Percentiles rank a stretch among this genome's conserved stretches.
phyloP scores from a whole-genome alignment of 805 yeast species.

The Tetrapisispora arboricola region DNA sequence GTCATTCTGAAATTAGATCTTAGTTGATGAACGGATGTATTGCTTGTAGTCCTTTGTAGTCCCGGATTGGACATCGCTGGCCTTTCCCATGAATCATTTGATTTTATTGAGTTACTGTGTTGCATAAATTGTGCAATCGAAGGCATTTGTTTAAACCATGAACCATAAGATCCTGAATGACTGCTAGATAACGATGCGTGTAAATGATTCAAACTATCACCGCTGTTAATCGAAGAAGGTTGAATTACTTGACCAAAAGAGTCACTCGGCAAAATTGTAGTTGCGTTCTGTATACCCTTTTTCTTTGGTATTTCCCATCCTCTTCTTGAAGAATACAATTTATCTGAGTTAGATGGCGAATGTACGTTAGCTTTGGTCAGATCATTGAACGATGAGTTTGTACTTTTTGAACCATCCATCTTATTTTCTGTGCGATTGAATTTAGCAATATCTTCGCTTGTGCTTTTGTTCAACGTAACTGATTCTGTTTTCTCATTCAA shows the following conservation, averaged over 20 bases:
- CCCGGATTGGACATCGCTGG: neutral
- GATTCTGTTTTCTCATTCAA: slow-evolving; percentile 1
- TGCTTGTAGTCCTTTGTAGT: slow-evolving; percentile 21
- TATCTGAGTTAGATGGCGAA: neutral
- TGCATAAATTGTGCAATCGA: slow-evolving; percentile 14
- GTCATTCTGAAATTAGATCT: slow-evolving; percentile 9
- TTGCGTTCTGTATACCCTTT: slow-evolving; percentile 20
- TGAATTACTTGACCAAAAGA: slow-evolving; percentile 24
- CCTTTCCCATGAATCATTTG: slow-evolving; percentile 18
- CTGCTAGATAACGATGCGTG: slow-evolving; percentile 32
- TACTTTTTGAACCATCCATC: neutral
- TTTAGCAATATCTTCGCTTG: neutral
- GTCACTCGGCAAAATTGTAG: slow-evolving; percentile 27
- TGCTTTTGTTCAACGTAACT: neutral
- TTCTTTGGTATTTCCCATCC: slow-evolving; percentile 36
- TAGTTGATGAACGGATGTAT: slow-evolving; percentile 4
- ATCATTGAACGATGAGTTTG: neutral
- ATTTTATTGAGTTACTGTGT: slow-evolving; percentile 18
- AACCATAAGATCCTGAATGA: slow-evolving; percentile 25
- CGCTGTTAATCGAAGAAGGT: slow-evolving; percentile 29
- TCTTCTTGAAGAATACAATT: slow-evolving; percentile 12
- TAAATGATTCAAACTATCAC: slow-evolving; percentile 28
- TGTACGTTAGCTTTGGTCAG: neutral
- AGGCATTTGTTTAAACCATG: slow-evolving; percentile 27
- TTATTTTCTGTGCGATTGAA: neutral